A percentile compares a stretch with the other conserved stretches of the same genome.
Conservation (phyloP, 192 early-diverging fungal species). For the Backusella australiensis region DNA sequence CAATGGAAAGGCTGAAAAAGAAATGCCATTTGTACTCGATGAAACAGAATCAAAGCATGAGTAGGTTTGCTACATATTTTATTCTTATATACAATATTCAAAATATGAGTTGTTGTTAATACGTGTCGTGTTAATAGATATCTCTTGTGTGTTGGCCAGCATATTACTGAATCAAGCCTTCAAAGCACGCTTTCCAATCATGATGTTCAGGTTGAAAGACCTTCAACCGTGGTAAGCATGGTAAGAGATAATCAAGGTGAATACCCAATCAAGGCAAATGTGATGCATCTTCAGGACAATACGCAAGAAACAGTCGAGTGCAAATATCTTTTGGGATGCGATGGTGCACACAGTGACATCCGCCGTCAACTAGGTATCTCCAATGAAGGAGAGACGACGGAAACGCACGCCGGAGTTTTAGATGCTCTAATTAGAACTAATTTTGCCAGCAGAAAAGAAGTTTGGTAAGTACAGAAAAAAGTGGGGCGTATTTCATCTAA, state of each 20-base stretch:
- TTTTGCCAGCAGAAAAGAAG: slow-evolving; percentile 23
- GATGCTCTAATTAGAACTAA: slow-evolving; percentile 33
- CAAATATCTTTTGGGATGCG: slow-evolving; percentile 38
- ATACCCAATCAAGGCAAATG: slow-evolving; percentile 19
- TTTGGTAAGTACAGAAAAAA: slow-evolving; percentile 17
- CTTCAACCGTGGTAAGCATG: slow-evolving; percentile 20
- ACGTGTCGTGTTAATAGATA: slow-evolving; percentile 2
- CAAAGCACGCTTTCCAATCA: slow-evolving; percentile 20
- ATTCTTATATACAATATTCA: neutral
- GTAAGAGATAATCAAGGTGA: neutral
- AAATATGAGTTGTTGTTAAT: neutral
- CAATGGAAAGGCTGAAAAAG: slow-evolving; percentile 13
- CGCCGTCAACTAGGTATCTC: slow-evolving; percentile 21
- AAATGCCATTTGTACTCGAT: slow-evolving; percentile 24
- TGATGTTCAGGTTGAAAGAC: slow-evolving; percentile 30
- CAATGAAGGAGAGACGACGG: slow-evolving; percentile 23
- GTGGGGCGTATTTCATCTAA: neutral
- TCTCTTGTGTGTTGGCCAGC: slow-evolving; percentile 32
- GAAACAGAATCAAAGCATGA: slow-evolving; percentile 23
- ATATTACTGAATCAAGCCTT: slow-evolving; percentile 30
- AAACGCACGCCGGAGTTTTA: slow-evolving; percentile 24
- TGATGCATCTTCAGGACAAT: slow-evolving; percentile 15
- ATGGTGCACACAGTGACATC: slow-evolving; percentile 38
- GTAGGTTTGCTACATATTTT: slow-evolving; percentile 5
- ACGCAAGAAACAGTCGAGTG: slow-evolving; percentile 11